A percentile compares a stretch with the other conserved stretches of the same genome.
These are phyloP conservation scores for Diddensiella caesifluorescens DNA, from an alignment of 805 yeast genomes.

Conservation along the genomic window DNA sequence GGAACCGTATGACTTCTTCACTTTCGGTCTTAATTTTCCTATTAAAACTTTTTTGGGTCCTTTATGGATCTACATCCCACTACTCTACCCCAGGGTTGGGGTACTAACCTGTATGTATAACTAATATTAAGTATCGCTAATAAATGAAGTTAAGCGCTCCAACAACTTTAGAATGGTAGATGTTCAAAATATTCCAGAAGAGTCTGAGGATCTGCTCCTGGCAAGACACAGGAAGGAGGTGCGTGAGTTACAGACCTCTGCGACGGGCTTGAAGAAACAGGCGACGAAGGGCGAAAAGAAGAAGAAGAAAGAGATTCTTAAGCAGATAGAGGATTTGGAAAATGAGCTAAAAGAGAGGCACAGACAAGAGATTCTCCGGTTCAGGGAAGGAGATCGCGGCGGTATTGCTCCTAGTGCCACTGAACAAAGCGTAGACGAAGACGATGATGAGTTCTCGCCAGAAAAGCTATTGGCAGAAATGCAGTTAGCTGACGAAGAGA, in stretches of 20 bases:
- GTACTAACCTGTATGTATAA: too few species aligned
- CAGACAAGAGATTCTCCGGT: slow-evolving; percentile 41
- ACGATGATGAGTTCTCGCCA: slow-evolving; percentile 54
- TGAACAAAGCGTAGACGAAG: slow-evolving; percentile 29
- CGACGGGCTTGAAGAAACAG: slow-evolving; percentile 75
- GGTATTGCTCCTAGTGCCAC: neutral
- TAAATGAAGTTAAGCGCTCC: too few species aligned
- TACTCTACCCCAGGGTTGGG: too few species aligned
- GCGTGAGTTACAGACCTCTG: slow-evolving; percentile 57
- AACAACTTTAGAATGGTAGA: too few species aligned
- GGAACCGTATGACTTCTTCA: too few species aligned
- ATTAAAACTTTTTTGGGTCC: too few species aligned
- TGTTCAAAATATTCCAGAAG: too few species aligned
- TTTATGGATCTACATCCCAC: too few species aligned
- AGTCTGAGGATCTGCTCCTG: slow-evolving; percentile 45
- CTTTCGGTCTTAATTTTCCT: too few species aligned
- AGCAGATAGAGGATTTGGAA: slow-evolving; percentile 57
- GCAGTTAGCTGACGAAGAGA: slow-evolving; percentile 36
- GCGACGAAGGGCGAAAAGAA: slow-evolving; percentile 59
- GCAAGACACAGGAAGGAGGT: slow-evolving; percentile 65
- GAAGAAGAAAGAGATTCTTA: slow-evolving; percentile 60
- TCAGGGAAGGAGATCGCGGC: neutral
- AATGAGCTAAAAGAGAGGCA: slow-evolving; percentile 51
- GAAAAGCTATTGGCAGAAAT: slow-evolving; percentile 61
- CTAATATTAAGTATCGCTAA: too few species aligned